Evolutionary conservation across 192 early-diverging fungal species (phyloP), one percentile per base, ranked within the genome.

Genomic region (Linnemannia elongata): DNA sequence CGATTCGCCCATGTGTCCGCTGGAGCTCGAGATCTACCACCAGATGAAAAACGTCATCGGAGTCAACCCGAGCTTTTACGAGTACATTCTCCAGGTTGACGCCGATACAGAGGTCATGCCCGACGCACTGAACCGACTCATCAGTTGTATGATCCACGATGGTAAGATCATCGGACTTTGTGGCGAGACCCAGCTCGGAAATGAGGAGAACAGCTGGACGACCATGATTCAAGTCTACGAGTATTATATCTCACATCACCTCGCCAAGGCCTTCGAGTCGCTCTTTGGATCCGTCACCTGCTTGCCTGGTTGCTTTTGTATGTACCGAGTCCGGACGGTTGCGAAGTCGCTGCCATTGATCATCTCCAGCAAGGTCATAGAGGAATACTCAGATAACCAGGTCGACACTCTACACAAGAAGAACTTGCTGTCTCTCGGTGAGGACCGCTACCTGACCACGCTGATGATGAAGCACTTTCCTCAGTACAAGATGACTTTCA

Each of bases 391-490:
- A 1, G 96, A 97, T 69, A 97, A 97, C 86, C 90, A 91, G 22
- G 97, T 99, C 42, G 97, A 99, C 85, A 99, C 98, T 6, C 89
- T 99, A 60, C 98, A 99, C 91, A 94, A 97, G 88, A 99, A 99
- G 95, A 99, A 99, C 83, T 88, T 99, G 89, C 91, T 99, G 70
- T 94, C 95, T 63, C 93, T 99, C 18, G 98, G 98, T 78, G 98
- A 99, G 91, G 98, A 99, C 92, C 95, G 98, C 47, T 99, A 98
- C 88, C 90, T 99, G 69, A 98, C 98, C 15, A 99, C 98, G 0
- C 90, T 99, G 35, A 96, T 98, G 96, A 94, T 99, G 93, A 98
- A 98, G 88, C 95, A 99, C 84, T 99, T 99, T 90, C 97, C 98
- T 27, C 91, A 95, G 81, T 96, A 95, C 91, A 97, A 97, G 89